Evolutionary conservation across 192 early-diverging fungal species (phyloP).

Genomic region (Coemansia sp.): DNA sequence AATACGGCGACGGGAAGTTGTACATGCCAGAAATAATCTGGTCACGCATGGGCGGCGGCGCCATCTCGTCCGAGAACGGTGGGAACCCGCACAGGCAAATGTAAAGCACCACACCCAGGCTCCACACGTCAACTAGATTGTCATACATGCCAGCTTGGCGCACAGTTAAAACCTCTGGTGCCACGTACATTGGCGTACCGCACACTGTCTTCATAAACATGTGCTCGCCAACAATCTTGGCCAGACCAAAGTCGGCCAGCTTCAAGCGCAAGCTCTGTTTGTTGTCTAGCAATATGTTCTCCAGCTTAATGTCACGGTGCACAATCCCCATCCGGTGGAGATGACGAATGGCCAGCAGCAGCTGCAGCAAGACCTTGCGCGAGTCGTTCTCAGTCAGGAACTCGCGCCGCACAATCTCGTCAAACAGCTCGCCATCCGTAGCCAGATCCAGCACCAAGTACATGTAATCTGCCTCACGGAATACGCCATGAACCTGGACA

Average conservation of each 20-base stretch:
- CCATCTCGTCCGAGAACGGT: slow-evolving; percentile 72
- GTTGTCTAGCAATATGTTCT: slow-evolving; percentile 72
- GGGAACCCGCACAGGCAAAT: slow-evolving; percentile 87
- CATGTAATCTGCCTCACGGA: slow-evolving; percentile 48
- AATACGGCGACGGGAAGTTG: slow-evolving; percentile 75
- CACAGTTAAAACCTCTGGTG: slow-evolving; percentile 86
- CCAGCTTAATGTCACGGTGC: slow-evolving; percentile 81
- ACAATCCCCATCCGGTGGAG: slow-evolving; percentile 67
- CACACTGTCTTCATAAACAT: slow-evolving; percentile 82
- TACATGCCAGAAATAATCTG: slow-evolving; percentile 70
- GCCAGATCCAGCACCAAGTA: slow-evolving; percentile 61
- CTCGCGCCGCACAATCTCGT: slow-evolving; percentile 78
- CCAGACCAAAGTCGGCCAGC: slow-evolving; percentile 95
- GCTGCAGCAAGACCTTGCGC: slow-evolving; percentile 73
- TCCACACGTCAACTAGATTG: slow-evolving; percentile 93
- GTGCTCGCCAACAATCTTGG: slow-evolving; percentile 73
- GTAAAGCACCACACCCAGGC: slow-evolving; percentile 91
- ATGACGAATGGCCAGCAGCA: slow-evolving; percentile 74
- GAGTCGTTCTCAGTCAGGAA: slow-evolving; percentile 76
- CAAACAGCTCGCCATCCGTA: slow-evolving; percentile 89
- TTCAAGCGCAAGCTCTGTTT: slow-evolving; percentile 67
- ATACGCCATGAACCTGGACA: slow-evolving; percentile 52
- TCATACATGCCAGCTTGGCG: slow-evolving; percentile 65
- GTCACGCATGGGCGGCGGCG: slow-evolving; percentile 61
- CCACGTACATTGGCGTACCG: slow-evolving; percentile 88